Percentiles rank a stretch among this genome's conserved stretches.
phyloP scores from a whole-genome alignment of 1,284 basidiomycete genomes.

The Flammula alnicola region DNA sequence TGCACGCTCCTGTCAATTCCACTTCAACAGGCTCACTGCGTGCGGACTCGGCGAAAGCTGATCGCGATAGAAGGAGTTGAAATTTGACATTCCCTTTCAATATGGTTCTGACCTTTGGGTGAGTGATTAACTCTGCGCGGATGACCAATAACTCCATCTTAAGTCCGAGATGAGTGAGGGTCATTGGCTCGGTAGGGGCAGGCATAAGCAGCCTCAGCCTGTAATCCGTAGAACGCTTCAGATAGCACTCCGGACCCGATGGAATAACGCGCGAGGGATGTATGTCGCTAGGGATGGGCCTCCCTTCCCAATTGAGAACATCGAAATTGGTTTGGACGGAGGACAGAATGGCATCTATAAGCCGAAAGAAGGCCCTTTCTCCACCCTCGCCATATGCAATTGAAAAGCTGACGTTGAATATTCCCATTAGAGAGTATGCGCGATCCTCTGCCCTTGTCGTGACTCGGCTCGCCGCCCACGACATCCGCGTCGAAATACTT shows the following conservation, averaged over 20 bases:
- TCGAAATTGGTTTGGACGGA: neutral
- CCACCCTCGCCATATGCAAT: neutral
- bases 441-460: conserved; percentile 1
- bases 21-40: neutral
- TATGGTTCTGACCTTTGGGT: neutral
- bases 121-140: neutral
- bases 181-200: neutral
- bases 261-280: neutral
- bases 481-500: conserved; percentile 16
- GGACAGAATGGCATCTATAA: conserved; percentile 1
- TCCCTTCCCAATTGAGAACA: neutral
- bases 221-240: neutral
- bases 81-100: neutral
- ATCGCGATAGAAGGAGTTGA: neutral
- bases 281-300: neutral
- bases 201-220: neutral
- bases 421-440: conserved; percentile 1
- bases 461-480: conserved; percentile 30
- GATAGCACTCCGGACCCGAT: neutral
- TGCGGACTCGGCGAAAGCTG: neutral
- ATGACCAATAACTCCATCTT: neutral
- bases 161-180: conserved; percentile 1
- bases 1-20: no score
- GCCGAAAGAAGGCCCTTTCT: conserved; percentile 1
- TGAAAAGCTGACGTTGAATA: neutral